Evolutionary conservation across 2,329 filamentous ascomycete species (phyloP), one percentile per base, ranked within the genome.

Genomic region (Cladobotryum protrusum): DNA sequence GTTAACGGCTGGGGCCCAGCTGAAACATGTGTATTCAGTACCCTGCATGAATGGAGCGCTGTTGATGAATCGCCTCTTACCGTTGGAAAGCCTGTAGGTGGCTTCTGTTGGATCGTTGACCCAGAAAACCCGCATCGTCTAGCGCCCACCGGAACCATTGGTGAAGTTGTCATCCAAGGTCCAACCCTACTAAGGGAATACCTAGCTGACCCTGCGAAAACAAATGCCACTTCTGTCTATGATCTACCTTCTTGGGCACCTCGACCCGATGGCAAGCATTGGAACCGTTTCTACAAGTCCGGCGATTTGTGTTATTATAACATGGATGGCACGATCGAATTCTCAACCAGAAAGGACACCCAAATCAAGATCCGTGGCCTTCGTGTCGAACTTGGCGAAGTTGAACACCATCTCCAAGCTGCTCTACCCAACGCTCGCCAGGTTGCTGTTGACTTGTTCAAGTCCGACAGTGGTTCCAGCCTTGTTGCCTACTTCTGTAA

Each of bases 101-200:
- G 45, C 40, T 39, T 47, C 8, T 48, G 45, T n/a, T 51, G 49
- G 49, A 51, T 51, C 11, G 49, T 51, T 5, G 41, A 51, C 9
- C 45, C 45, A 8, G 9, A 44, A 3, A 18, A 51, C 5, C 40
- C 45, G 1, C 20, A 37, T 5, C 18, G 24, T 2, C n/a, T 51
- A 12, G 45, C 45, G 4, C 49, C 49, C 4, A 37, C 18, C 9
- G 49, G 49, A 8, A 44, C 45, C 1, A 18, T 44, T 29, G 49
- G 49, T 3, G 49, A 51, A 17, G 33, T 51, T 5, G 39, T 51
- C 4, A 12, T 51, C 11, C 49, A 51, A 24, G 45, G 49, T 6
- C 40, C 45, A 7, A 48, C 17, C 4, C 24, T 51, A 4, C 9
- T 44, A 4, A 37, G 24, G 8, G 49, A 41, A 14, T 51, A 51